Evolutionary conservation across 257 asterid genomes (phyloP).

Genomic region (Nicotiana benthamiana): DNA sequence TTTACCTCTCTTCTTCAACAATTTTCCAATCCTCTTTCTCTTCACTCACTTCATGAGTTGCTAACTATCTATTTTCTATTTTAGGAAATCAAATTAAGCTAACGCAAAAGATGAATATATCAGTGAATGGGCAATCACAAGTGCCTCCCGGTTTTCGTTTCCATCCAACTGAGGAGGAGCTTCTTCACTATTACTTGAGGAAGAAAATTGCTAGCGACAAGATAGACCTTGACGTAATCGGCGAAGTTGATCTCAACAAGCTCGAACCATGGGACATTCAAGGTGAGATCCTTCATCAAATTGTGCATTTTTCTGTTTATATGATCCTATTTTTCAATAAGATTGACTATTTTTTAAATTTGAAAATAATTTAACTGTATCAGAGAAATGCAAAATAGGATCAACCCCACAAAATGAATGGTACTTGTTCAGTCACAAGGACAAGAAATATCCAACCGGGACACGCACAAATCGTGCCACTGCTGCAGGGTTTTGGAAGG

Average conservation of each 20-base stretch:
- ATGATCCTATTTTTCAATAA: too few relatives aligned
- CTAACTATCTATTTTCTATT: not conserved
- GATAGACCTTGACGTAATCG: slow-evolving; percentile 79
- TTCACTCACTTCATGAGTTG: not conserved
- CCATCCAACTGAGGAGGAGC: slow-evolving; percentile 94
- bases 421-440: slow-evolving; percentile 91
- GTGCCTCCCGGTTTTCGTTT: slow-evolving; percentile 92
- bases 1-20: slow-evolving; percentile 11
- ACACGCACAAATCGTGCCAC: slow-evolving; percentile 85
- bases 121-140: slow-evolving; percentile 69
- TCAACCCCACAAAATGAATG: slow-evolving; percentile 84
- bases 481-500: slow-evolving; percentile 94
- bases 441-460: slow-evolving; percentile 81
- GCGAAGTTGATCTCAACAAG: slow-evolving; percentile 84
- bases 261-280: slow-evolving; percentile 97
- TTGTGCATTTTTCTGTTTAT: too few relatives aligned
- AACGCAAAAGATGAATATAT: slow-evolving; percentile 39
- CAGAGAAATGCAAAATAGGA: slow-evolving; percentile 80
- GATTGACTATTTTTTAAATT: too few relatives aligned
- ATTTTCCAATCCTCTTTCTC: not conserved
- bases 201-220: slow-evolving; percentile 59
- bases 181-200: slow-evolving; percentile 71
- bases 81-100: not conserved
- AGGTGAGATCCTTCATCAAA: slow-evolving; percentile 28
- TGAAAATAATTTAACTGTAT: too few relatives aligned